Evolutionary conservation across 2,329 filamentous ascomycete species (phyloP).

Genomic region (Exophiala sp.): DNA sequence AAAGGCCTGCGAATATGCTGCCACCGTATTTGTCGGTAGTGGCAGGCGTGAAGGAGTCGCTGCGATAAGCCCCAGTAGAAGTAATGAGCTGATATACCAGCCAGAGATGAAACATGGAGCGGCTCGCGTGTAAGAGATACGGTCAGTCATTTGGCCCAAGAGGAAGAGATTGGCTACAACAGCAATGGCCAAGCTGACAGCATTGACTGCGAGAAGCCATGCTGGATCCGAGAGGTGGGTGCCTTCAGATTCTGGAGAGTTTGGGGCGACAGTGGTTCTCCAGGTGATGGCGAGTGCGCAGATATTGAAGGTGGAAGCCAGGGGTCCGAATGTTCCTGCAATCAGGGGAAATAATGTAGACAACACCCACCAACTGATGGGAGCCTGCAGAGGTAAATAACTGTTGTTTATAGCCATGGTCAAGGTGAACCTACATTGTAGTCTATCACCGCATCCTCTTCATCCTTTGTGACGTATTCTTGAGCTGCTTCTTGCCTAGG

Average conservation of each 20-base stretch:
- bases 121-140: slow-evolving; percentile 1
- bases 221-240: slow-evolving; percentile 7
- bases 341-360: not conserved
- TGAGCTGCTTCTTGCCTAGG: not conserved
- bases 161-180: slow-evolving; percentile 13
- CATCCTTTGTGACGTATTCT: slow-evolving; percentile 1
- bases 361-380: slow-evolving; percentile 1
- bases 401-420: too few species aligned
- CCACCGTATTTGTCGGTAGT: not conserved
- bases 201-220: slow-evolving; percentile 14
- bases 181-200: slow-evolving; percentile 5
- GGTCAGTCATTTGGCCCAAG: slow-evolving; percentile 8
- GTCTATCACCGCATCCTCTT: slow-evolving; percentile 1
- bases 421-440: slow-evolving; percentile 1
- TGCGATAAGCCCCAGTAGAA: slow-evolving; percentile 11
- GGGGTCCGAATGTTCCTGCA: slow-evolving; percentile 35
- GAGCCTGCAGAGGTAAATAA: not conserved
- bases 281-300: slow-evolving; percentile 26
- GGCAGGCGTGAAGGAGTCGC: slow-evolving; percentile 11
- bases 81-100: slow-evolving; percentile 14
- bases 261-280: slow-evolving; percentile 7
- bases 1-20: slow-evolving; percentile 45
- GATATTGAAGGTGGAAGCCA: slow-evolving; percentile 39
- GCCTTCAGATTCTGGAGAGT: slow-evolving; percentile 11
- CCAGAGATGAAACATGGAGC: slow-evolving; percentile 13